Percentiles rank a stretch among this genome's conserved stretches.
Evolutionary conservation across 768 basidiomycete species (phyloP).

Genomic region (Rhizopogon salebrosus): DNA sequence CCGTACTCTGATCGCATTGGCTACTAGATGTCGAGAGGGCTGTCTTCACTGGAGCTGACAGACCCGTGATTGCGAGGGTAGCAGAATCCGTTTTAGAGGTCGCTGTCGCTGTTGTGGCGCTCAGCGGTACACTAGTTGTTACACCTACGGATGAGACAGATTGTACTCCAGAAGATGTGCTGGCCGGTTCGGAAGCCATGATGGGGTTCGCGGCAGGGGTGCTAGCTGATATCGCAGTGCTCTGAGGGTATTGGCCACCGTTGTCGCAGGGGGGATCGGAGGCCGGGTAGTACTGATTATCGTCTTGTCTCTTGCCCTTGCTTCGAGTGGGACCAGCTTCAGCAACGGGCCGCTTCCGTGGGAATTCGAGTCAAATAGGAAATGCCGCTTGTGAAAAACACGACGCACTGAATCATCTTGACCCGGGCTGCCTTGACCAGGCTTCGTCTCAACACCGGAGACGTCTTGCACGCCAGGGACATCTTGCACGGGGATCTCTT

Average conservation of each 20-base stretch:
- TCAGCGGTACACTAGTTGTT: too few species aligned
- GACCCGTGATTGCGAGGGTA: not conserved
- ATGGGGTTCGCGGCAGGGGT: not conserved
- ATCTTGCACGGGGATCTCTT: not conserved
- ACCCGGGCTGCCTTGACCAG: not conserved
- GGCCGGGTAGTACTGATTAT: conserved; percentile 7
- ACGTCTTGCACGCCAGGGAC: not conserved
- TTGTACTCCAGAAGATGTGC: too few species aligned
- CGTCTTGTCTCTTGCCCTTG: conserved; percentile 7
- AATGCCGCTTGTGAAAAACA: not conserved
- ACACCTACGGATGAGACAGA: not conserved
- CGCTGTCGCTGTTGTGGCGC: not conserved
- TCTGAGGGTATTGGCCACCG: conserved; percentile 5
- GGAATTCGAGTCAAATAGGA: not conserved
- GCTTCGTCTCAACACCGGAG: not conserved
- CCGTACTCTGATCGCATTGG: conserved; percentile 5
- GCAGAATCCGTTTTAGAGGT: not conserved
- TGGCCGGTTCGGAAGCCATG: too few species aligned
- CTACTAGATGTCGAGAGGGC: not conserved
- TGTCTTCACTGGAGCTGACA: not conserved
- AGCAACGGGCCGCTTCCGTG: not conserved
- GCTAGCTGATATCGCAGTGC: too few species aligned
- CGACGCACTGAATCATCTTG: not conserved
- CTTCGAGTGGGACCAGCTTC: not conserved
- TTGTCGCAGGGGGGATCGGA: not conserved